phyloP scores from a whole-genome alignment of 108 stramenopile genomes.

The Cyclotella cryptica region DNA sequence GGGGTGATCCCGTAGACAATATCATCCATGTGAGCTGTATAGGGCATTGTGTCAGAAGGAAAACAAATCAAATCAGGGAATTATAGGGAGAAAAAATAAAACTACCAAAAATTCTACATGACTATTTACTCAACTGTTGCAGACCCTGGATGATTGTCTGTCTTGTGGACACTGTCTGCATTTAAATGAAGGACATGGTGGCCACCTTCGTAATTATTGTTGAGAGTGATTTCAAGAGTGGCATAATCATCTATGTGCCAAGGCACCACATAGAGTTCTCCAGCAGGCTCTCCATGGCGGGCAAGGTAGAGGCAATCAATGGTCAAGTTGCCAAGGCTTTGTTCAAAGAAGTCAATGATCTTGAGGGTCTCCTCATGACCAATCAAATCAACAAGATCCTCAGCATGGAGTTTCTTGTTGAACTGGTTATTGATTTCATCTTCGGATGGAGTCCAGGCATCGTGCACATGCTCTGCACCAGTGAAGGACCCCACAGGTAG shows the following conservation, averaged over 20 bases:
- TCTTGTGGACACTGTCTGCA: conserved; percentile 11
- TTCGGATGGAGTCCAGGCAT: conserved; percentile 1
- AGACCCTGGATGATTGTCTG: conserved; percentile 22
- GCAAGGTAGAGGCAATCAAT: conserved; percentile 24
- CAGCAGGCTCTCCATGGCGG: conserved; percentile 4
- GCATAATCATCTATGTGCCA: conserved; percentile 27
- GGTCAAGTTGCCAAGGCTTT: conserved; percentile 12
- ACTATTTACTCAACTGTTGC: conserved; percentile 11
- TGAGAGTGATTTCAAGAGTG: conserved; percentile 22
- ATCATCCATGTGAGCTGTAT: too few relatives aligned
- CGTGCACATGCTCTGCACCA: neutral
- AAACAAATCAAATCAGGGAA: too few relatives aligned
- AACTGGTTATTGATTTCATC: neutral
- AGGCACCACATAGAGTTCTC: neutral
- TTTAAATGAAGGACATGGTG: conserved; percentile 21
- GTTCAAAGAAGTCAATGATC: conserved; percentile 21
- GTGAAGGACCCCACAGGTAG: conserved; percentile 1
- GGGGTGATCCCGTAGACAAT: too few relatives aligned
- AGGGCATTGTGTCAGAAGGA: too few relatives aligned
- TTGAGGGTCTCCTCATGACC: conserved; percentile 16
- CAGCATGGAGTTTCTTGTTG: conserved; percentile 9
- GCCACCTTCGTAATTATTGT: conserved; percentile 18
- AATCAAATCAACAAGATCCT: conserved; percentile 15
- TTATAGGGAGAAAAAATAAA: too few relatives aligned
- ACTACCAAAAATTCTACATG: too few relatives aligned